Base-by-base conservation (phyloP, 148 eudicot species). In the Polygonum aviculare region DNA sequence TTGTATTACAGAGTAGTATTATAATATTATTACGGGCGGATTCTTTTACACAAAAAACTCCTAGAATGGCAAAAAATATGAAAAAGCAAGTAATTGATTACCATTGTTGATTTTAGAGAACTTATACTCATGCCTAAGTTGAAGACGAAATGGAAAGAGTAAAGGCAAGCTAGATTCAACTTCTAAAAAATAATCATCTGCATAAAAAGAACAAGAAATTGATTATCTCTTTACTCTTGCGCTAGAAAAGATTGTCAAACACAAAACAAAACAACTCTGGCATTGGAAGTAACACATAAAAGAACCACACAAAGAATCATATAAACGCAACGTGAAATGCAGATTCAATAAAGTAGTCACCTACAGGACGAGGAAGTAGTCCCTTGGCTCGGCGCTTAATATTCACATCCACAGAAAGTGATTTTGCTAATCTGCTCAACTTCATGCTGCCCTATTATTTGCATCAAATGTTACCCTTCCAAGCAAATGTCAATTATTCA, bases 331-430 rank as follows among this genome's bases (percentile, higher is more conserved):
- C 10, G 71, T 36, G 21, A 65, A 19, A 60, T 62, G 14, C 57
- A 52, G 10, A 12, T 39, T 11, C 44, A 18, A 31, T 26, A 38
- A 71, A 72, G 21, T 16, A 77, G 70, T 73, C 77, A 86, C 93
- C 71, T 76, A 95, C 99, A 73, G 96, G 83, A 63, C 99, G 99
- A 74, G 99, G 92, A 83, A 95, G 97, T 70, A 95, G 76, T 75
- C 99, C 99, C 84, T 86, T 92, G 77, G 91, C 84, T 76, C 82
- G 85, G 48, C 99, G 94, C 83, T 88, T 95, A 40, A 88, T 80
- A 85, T 95, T 95, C 67, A 95, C 99, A 80, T 82, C 94, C 76
- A 82, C 84, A 52, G 99, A 93, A 78, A 92, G 80, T 76, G 88
- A 74, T 88, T 90, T 95, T 59, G 97, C 96, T 82, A 95, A 73